Evolutionary conservation across 192 early-diverging fungal species (phyloP), one percentile per base, ranked within the genome.

Genomic region (Rhizophagus clarus): DNA sequence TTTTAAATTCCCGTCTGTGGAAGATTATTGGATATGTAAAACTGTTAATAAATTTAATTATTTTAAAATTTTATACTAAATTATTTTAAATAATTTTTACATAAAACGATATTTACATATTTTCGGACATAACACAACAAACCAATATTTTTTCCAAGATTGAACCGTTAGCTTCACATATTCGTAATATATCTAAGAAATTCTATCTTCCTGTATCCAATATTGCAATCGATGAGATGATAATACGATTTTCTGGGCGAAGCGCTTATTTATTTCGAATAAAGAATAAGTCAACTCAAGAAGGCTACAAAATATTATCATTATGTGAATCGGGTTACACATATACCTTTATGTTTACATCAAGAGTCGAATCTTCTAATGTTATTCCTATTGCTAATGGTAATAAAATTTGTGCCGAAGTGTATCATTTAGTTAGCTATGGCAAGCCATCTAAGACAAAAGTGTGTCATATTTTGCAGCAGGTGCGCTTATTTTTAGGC

Each of bases 251-350:
- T 32, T 79, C 70, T 26, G 81, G 70, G 11, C 1, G 81, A 20
- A 82, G 81, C n/a, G 49, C 4, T 15, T 70, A 85, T 61, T 81
- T 80, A 17, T 24, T 80, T 24, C 56, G 61, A 0, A 80, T 83
- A 37, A 86, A 82, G 40, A 29, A n/a, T 11, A 83, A 82, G 32
- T 75, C 81, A 3, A 83, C 47, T 29, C 79, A 71, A 15, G 79
- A 83, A 71, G 81, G 85, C 2, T 82, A 82, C 68, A 86, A 85
- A 56, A 79, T 86, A 37, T 37, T 83, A 4, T 68, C 82, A 14
- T 47, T 86, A 40, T 86, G 85, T 67, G 49, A 83, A 0, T 31
- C 70, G 14, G 78, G 81, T n/a, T 83, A 82, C 42, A 85, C 77
- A 0, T 80, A 71, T 37, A 67, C 82, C 17, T 80, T 83, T 62